Conservation (phyloP, 805 yeast species). For the Geotrichum ghanense region DNA sequence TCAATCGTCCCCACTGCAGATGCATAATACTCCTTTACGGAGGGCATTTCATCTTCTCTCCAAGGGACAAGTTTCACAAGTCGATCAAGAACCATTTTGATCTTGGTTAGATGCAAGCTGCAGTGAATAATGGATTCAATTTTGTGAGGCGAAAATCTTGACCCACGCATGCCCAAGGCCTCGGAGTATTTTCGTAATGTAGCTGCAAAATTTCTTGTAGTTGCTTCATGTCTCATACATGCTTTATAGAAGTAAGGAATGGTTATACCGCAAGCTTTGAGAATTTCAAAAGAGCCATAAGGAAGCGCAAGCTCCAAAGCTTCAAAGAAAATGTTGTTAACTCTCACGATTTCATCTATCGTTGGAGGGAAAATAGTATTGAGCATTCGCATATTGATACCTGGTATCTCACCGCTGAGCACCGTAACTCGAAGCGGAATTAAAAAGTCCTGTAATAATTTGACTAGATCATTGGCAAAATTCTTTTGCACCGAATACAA, state of each 20-base stretch:
- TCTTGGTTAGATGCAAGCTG: conserved; percentile 56
- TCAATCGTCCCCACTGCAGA: conserved; percentile 58
- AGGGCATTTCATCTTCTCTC: conserved; percentile 24
- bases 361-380: conserved; percentile 89
- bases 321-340: conserved; percentile 75
- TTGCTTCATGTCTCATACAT: conserved; percentile 89
- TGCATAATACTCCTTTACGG: conserved; percentile 34
- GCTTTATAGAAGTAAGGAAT: conserved; percentile 90
- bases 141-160: conserved; percentile 33
- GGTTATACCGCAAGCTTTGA: conserved; percentile 71
- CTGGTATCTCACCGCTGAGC: conserved; percentile 39
- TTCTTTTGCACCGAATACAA: conserved; percentile 60
- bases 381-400: conserved; percentile 48
- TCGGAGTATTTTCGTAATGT: conserved; percentile 34
- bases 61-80: conserved; percentile 34
- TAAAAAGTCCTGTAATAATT: conserved; percentile 64
- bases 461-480: conserved; percentile 59
- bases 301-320: conserved; percentile 56
- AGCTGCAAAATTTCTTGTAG: conserved; percentile 51
- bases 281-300: conserved; percentile 62
- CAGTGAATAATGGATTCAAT: conserved; percentile 55
- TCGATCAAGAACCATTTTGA: conserved; percentile 59
- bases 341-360: conserved; percentile 83
- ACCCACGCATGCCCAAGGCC: conserved; percentile 18
- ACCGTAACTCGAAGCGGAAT: conserved; percentile 69